A percentile compares a stretch with the other conserved stretches of the same genome.
phyloP scores from a whole-genome alignment of 2,329 filamentous ascomycete species.

The Teratosphaeria destructans region DNA sequence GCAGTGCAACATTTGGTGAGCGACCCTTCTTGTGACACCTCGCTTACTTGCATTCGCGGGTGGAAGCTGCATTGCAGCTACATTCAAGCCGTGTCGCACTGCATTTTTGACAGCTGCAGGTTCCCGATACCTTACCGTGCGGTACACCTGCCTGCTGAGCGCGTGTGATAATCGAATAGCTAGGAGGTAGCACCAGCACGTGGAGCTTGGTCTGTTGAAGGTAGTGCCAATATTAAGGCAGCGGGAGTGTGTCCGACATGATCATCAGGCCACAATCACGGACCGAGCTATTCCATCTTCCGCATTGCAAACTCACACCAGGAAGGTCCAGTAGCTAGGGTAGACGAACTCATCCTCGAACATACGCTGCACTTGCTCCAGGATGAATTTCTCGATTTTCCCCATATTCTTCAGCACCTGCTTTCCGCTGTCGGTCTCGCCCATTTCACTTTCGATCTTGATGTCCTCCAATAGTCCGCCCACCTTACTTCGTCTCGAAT shows the following conservation, averaged over 20 bases:
- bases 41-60: neutral
- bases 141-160: neutral
- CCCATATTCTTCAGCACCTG: slow-evolving; percentile 97
- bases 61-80: neutral
- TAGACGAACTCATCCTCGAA: slow-evolving; percentile 99
- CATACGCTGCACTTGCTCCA: slow-evolving; percentile 91
- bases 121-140: neutral
- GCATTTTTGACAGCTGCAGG: neutral
- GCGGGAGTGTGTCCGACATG: neutral
- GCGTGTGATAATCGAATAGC: neutral
- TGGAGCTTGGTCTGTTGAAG: neutral
- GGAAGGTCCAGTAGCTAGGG: slow-evolving; percentile 95
- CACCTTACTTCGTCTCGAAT: slow-evolving; percentile 14
- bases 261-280: neutral
- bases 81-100: neutral
- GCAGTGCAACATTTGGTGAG: neutral
- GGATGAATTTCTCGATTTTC: slow-evolving; percentile 94
- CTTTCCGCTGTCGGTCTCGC: slow-evolving; percentile 79
- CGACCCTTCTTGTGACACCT: neutral
- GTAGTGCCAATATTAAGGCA: neutral
- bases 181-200: neutral
- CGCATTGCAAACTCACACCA: slow-evolving; percentile 50
- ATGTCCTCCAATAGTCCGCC: slow-evolving; percentile 85
- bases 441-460: slow-evolving; percentile 93
- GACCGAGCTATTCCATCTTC: neutral